Percentiles rank a stretch among this genome's conserved stretches.
Conservation (phyloP, 306 rosid genomes). For the Vachellia pachyceras region DNA sequence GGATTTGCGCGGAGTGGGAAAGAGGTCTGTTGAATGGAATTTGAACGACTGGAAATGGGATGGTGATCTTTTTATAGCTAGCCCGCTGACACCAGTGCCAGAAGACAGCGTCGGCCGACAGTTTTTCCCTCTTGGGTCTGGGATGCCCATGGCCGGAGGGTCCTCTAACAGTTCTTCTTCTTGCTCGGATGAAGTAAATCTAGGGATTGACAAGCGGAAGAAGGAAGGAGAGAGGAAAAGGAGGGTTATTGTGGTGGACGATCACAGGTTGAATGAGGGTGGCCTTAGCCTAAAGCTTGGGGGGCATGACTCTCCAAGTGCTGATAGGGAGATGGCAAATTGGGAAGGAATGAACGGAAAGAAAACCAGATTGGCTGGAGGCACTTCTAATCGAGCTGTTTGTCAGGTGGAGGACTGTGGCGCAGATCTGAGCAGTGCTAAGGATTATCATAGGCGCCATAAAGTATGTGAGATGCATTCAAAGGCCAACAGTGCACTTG, state of each 20-base stretch:
- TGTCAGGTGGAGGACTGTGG: constrained; percentile 96
- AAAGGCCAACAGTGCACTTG: constrained; percentile 81
- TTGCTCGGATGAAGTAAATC: constrained; percentile 71
- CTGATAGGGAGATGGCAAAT: constrained; percentile 60
- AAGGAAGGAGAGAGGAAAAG: constrained; percentile 80
- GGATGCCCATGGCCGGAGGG: constrained; percentile 56
- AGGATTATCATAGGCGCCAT: constrained; percentile 87
- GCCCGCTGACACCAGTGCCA: constrained; percentile 55
- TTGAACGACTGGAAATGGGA: constrained; percentile 86
- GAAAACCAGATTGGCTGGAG: constrained; percentile 72
- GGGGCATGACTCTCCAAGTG: constrained; percentile 52
- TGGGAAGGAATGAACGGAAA: constrained; percentile 66
- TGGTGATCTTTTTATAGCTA: constrained; percentile 81
- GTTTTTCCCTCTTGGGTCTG: constrained; percentile 61
- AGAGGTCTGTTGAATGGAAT: constrained; percentile 78
- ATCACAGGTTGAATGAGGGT: constrained; percentile 59
- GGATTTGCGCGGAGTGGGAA: constrained; percentile 57
- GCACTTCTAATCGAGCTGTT: constrained; percentile 61
- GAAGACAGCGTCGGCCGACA: constrained; percentile 56
- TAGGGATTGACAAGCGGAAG: constrained; percentile 51
- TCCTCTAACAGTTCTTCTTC: constrained; percentile 80
- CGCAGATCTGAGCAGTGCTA: constrained; percentile 80
- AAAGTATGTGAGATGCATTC: constrained; percentile 94
- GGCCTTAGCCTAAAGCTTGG: constrained; percentile 68
- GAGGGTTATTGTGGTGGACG: constrained; percentile 64